Evolutionary conservation across 352 stramenopile species (phyloP).

Genomic region (Globisporangium sylvaticum): DNA sequence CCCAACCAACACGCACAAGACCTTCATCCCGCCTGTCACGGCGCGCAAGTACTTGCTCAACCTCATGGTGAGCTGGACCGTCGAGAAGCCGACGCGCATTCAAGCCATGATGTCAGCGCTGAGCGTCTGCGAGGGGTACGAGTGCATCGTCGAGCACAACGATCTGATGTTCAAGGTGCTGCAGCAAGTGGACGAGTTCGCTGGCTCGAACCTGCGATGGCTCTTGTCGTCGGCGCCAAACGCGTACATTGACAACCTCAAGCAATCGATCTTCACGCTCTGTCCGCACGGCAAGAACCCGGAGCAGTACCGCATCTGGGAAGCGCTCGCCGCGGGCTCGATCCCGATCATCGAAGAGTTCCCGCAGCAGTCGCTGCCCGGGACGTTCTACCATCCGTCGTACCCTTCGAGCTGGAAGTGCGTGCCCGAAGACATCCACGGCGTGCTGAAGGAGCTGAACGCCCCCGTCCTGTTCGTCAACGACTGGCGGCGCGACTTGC

Average conservation of each 20-base stretch:
- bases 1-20: slow-evolving; percentile 45
- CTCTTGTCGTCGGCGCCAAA: slow-evolving; percentile 42
- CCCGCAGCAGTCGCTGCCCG: slow-evolving; percentile 28
- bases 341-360: slow-evolving; percentile 66
- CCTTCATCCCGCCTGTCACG: slow-evolving; percentile 13
- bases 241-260: slow-evolving; percentile 49
- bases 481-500: slow-evolving; percentile 54
- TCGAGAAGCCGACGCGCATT: slow-evolving; percentile 57
- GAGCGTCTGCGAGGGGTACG: slow-evolving; percentile 30
- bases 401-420: slow-evolving; percentile 60
- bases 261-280: slow-evolving; percentile 56
- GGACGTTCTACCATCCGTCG: slow-evolving; percentile 53
- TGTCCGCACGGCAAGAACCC: slow-evolving; percentile 63
- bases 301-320: slow-evolving; percentile 68
- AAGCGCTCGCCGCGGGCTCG: slow-evolving; percentile 53
- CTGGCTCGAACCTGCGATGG: slow-evolving; percentile 45
- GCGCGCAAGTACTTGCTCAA: slow-evolving; percentile 42
- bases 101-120: slow-evolving; percentile 53
- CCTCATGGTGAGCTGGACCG: slow-evolving; percentile 66
- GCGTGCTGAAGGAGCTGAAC: slow-evolving; percentile 41
- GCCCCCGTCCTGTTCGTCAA: slow-evolving; percentile 54
- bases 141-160: slow-evolving; percentile 58
- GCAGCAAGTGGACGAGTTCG: slow-evolving; percentile 39
- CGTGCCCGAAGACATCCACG: slow-evolving; percentile 47
- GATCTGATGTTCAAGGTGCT: slow-evolving; percentile 56